Conservation (phyloP, 225 moss, liverwort and hornwort species). For the Pseudisothecium myosuroides region DNA sequence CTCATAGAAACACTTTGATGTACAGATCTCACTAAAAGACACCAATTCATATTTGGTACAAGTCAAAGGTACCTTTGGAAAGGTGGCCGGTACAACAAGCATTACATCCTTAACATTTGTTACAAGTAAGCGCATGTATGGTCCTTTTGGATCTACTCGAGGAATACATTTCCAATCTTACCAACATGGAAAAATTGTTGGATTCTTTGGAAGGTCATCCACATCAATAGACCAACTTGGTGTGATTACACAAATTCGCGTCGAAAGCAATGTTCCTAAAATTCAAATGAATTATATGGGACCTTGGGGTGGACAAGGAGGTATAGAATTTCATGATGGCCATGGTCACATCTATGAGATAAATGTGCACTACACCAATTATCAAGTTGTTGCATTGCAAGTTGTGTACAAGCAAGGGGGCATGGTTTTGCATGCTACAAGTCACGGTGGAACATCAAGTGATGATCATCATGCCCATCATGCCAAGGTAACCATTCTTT, state of each 20-base stretch:
- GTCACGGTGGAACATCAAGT: neutral
- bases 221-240: neutral
- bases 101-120: neutral
- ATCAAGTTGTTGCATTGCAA: neutral
- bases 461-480: neutral
- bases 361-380: neutral
- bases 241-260: neutral
- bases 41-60: neutral
- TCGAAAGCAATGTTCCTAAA: neutral
- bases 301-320: neutral
- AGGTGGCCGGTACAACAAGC: neutral
- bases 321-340: neutral
- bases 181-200: neutral
- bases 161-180: neutral
- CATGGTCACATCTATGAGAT: neutral
- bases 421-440: neutral
- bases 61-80: neutral
- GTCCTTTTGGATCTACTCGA: neutral
- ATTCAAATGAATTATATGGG: neutral
- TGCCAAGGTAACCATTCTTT: neutral
- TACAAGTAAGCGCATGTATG: neutral
- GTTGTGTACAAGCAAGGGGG: neutral
- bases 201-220: neutral
- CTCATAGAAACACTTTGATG: neutral
- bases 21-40: neutral